Evolutionary conservation across 1,139 yeast species (phyloP).

Genomic region (Kodamaea alishanica): DNA sequence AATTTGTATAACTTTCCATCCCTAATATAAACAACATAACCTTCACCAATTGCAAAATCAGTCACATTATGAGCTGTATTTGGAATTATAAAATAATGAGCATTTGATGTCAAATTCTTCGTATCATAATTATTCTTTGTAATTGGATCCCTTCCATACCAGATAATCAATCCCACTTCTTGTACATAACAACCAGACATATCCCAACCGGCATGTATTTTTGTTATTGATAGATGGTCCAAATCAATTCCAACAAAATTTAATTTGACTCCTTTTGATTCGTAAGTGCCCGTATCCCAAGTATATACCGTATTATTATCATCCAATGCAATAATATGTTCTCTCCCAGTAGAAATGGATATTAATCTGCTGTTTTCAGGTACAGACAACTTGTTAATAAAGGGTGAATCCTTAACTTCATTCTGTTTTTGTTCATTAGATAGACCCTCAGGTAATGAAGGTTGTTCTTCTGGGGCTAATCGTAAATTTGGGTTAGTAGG

Average conservation of each 20-base stretch:
- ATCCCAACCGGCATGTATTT: constrained; percentile 70
- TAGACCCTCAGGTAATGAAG: constrained; percentile 3
- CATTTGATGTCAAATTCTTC: constrained; percentile 20
- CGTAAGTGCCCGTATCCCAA: constrained; percentile 56
- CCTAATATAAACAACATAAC: constrained; percentile 45
- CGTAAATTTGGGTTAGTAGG: constrained; percentile 15
- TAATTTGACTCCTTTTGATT: constrained; percentile 46
- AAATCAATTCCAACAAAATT: constrained; percentile 29
- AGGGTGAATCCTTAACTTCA: constrained; percentile 25
- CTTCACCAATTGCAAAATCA: constrained; percentile 58
- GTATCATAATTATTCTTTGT: constrained; percentile 20
- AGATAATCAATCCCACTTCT: constrained; percentile 54
- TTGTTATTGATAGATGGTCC: constrained; percentile 24
- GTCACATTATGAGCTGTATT: constrained; percentile 37
- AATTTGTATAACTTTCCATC: constrained; percentile 46
- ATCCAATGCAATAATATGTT: constrained; percentile 63
- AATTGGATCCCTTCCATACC: constrained; percentile 49
- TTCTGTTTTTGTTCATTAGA: not conserved
- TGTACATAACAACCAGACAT: constrained; percentile 50
- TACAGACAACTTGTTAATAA: constrained; percentile 23
- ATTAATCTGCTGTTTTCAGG: constrained; percentile 26
- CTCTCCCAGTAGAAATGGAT: constrained; percentile 61
- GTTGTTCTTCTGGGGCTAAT: constrained; percentile 12
- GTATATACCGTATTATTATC: constrained; percentile 49
- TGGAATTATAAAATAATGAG: constrained; percentile 41